Percentiles rank a stretch among this genome's conserved stretches.
These are phyloP conservation scores for Beauveria sp. DNA, from an alignment of 2,329 filamentous ascomycete species.

Conservation along the genomic window DNA sequence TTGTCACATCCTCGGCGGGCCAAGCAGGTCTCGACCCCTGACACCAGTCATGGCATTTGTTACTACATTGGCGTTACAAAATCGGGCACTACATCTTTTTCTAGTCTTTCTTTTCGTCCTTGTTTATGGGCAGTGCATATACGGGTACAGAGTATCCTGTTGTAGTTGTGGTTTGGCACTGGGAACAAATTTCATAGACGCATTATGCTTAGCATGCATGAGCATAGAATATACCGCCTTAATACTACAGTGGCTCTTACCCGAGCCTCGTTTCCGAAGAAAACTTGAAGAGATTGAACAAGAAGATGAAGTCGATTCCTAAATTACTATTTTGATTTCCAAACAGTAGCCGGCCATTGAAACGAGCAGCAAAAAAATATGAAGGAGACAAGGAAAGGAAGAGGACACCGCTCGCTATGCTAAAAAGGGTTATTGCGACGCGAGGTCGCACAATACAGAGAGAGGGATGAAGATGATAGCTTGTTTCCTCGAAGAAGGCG, in stretches of 20 bases:
- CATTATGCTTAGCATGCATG: conserved; percentile 11
- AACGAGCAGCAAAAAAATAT: not conserved
- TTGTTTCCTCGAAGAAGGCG: not conserved
- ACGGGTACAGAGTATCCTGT: not conserved
- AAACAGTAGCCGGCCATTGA: not conserved
- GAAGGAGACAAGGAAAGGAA: not conserved
- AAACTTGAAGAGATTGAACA: not conserved
- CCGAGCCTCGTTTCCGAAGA: not conserved
- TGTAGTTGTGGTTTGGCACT: not conserved
- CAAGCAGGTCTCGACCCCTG: not conserved
- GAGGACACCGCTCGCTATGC: conserved; percentile 11
- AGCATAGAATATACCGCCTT: conserved; percentile 3
- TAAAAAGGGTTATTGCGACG: not conserved
- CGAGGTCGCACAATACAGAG: not conserved
- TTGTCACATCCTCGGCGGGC: not conserved
- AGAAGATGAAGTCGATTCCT: not conserved
- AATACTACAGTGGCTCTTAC: not conserved
- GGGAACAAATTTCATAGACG: conserved; percentile 3
- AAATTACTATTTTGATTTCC: not conserved
- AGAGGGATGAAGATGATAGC: not conserved
- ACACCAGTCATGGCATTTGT: not conserved
- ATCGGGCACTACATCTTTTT: not conserved
- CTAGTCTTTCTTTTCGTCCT: not conserved
- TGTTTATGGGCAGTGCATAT: not conserved
- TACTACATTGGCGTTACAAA: conserved; percentile 3